Conservation (phyloP, 768 basidiomycete species). For the Hebeloma cylindrosporum region DNA sequence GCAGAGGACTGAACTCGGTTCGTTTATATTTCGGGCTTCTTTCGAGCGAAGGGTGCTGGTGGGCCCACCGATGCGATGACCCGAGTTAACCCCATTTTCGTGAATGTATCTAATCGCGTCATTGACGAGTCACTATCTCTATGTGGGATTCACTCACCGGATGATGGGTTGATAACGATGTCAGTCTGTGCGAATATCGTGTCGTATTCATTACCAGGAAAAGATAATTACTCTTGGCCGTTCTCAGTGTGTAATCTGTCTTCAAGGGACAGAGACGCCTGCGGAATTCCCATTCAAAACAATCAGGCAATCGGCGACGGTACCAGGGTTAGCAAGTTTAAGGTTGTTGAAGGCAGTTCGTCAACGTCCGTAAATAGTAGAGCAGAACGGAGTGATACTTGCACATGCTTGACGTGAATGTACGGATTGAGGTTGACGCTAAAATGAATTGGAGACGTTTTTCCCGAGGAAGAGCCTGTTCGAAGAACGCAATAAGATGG, state of each 20-base stretch:
- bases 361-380: too few relatives aligned
- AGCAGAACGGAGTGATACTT: too few relatives aligned
- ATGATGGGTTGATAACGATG: conserved; percentile 6
- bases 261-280: conserved; percentile 6
- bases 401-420: too few relatives aligned
- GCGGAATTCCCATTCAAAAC: conserved; percentile 9
- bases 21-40: conserved; percentile 9
- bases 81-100: conserved; percentile 21
- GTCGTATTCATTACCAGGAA: conserved; percentile 10
- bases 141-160: conserved; percentile 5
- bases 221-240: conserved; percentile 8
- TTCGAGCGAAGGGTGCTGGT: neutral
- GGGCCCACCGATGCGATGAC: conserved; percentile 1
- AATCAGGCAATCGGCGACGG: conserved; percentile 16
- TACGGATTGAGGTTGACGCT: neutral
- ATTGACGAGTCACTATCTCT: conserved; percentile 6
- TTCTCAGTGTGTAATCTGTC: conserved; percentile 4
- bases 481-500: neutral
- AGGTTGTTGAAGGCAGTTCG: too few relatives aligned
- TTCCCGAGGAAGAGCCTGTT: conserved; percentile 1
- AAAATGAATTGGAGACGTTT: neutral
- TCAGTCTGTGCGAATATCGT: conserved; percentile 7
- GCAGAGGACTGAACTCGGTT: conserved; percentile 15
- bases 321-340: too few relatives aligned
- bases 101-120: conserved; percentile 10